Percentiles rank a stretch among this genome's conserved stretches.
Evolutionary conservation across 192 early-diverging fungal genomes (phyloP).

Genomic region (Coemansia sp.): DNA sequence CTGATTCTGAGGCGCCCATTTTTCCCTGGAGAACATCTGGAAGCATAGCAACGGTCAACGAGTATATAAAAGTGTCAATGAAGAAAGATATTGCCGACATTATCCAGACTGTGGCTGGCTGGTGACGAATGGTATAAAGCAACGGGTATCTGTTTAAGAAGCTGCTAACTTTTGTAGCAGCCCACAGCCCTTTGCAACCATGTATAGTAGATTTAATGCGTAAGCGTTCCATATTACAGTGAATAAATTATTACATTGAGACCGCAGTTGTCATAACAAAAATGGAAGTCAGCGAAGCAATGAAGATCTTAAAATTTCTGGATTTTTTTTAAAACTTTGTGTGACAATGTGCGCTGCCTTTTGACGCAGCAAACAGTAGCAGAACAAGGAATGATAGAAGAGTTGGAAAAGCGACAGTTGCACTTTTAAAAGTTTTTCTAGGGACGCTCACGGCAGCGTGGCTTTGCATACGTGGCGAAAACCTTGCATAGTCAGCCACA

Average conservation of each 20-base stretch:
- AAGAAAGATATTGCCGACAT: constrained; percentile 1
- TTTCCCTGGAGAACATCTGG: constrained; percentile 29
- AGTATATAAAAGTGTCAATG: constrained; percentile 38
- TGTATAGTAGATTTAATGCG: neutral
- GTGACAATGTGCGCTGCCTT: neutral
- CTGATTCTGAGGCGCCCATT: constrained; percentile 31
- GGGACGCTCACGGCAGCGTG: neutral
- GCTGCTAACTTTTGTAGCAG: neutral
- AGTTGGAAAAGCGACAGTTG: too few relatives aligned
- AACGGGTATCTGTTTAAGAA: neutral
- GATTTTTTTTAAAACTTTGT: neutral
- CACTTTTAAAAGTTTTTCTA: neutral
- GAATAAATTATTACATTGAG: neutral
- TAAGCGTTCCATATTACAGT: neutral
- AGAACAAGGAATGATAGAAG: neutral
- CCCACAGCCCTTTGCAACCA: neutral
- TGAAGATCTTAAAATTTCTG: neutral
- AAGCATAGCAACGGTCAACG: constrained; percentile 32
- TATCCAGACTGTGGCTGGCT: constrained; percentile 1
- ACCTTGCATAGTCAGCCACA: neutral
- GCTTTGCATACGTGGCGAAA: neutral
- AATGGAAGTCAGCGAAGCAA: neutral
- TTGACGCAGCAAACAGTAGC: neutral
- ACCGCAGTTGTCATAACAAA: neutral
- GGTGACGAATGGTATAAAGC: neutral